These are phyloP conservation scores for Leucocoprinus sp. DNA, from an alignment of 768 basidiomycete genomes.

Conservation along the genomic window DNA sequence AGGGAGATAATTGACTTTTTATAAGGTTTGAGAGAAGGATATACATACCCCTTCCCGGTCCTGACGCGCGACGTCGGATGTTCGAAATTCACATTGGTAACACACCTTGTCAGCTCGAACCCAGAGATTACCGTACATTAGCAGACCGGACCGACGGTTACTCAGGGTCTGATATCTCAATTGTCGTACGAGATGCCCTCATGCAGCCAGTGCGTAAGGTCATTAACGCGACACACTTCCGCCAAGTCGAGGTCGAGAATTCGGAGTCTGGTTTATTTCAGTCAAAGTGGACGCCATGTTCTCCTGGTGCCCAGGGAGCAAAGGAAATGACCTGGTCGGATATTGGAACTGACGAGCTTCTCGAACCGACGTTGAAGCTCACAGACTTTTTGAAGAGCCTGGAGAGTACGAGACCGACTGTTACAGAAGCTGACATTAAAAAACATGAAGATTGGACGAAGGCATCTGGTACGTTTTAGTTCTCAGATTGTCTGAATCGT, in stretches of 20 bases:
- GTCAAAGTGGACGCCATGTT: constrained; percentile 88
- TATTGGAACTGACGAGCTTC: constrained; percentile 77
- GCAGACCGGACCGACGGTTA: constrained; percentile 90
- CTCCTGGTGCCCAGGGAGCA: constrained; percentile 82
- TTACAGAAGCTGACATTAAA: constrained; percentile 81
- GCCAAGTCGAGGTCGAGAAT: constrained; percentile 33
- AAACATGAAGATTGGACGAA: constrained; percentile 78
- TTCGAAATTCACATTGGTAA: constrained; percentile 94
- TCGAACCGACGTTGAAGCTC: constrained; percentile 77
- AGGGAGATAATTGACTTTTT: not conserved
- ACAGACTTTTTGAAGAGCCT: constrained; percentile 80
- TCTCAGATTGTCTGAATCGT: not conserved
- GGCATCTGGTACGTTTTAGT: constrained; percentile 57
- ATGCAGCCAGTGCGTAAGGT: constrained; percentile 99
- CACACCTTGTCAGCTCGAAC: constrained; percentile 78
- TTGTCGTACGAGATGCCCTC: constrained; percentile 90
- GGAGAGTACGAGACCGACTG: constrained; percentile 75
- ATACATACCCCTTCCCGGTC: constrained; percentile 93
- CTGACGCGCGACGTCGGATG: constrained; percentile 89
- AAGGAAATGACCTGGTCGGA: constrained; percentile 87
- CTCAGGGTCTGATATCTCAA: constrained; percentile 92
- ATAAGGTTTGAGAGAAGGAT: constrained; percentile 92
- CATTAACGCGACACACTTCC: constrained; percentile 92
- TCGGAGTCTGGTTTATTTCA: constrained; percentile 18
- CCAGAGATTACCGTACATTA: constrained; percentile 71